Conservation (phyloP, 2,329 filamentous ascomycete species). For the Furcasterigmium sp. region DNA sequence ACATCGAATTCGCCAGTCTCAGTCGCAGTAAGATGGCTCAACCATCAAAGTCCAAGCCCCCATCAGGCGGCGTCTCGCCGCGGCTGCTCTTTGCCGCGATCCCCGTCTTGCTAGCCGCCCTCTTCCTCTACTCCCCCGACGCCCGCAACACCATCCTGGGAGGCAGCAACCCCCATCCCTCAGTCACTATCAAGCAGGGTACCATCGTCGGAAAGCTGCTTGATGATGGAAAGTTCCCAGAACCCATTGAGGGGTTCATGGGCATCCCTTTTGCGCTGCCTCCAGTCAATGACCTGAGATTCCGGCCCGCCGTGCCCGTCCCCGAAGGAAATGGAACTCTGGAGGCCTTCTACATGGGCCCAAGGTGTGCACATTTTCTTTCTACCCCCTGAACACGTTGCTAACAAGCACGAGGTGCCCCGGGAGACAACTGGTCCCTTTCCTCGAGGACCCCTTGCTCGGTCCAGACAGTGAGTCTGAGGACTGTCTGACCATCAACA, state of each 20-base stretch:
- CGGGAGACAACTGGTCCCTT: background rate
- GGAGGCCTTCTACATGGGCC: background rate
- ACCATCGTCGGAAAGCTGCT: background rate
- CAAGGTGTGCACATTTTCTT: background rate
- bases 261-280: conserved; percentile 44
- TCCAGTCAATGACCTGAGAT: conserved; percentile 39
- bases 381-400: background rate
- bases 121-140: conserved; percentile 2
- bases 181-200: background rate
- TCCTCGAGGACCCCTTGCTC: background rate
- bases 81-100: conserved; percentile 13
- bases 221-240: background rate
- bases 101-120: conserved; percentile 14
- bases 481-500: conserved; percentile 27
- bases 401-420: background rate
- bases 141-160: background rate
- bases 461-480: conserved; percentile 14
- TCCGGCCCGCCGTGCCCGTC: conserved; percentile 25
- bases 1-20: no score
- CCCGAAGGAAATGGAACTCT: background rate
- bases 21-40: background rate
- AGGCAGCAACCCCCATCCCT: background rate
- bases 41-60: background rate
- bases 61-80: background rate
- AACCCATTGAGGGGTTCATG: conserved; percentile 33